Base-by-base conservation (phyloP, 257 asterid genomes). In the Buddleja alternifolia region DNA sequence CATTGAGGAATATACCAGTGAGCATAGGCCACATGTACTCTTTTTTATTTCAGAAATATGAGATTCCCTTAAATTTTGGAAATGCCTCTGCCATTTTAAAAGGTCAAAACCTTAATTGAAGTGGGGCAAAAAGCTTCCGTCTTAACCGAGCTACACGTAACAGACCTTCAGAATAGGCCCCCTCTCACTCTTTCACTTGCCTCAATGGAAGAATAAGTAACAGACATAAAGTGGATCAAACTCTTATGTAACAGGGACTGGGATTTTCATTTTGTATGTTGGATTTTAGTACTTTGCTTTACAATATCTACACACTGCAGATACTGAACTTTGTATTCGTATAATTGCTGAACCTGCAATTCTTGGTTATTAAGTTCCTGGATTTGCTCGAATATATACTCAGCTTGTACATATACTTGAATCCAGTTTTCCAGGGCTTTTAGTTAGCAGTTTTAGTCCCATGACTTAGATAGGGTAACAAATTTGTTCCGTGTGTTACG, bases 1-100 rank as follows among this genome's bases (percentile, higher is more conserved):
- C 63, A 65, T 53, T 21, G 66, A 9, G 37, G 60, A 50, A 46
- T 50, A 25, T 20, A 39, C 75, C 77, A 47, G 61, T 47, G 47
- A 74, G 60, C 52, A 12, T 63, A 8, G 39, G 81, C 71, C 81
- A 75, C 70, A 7, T 72, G 80, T 48, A 60, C 19, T 21, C 7
- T 16, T 36, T 23, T 21, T 66, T n/a, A n/a, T n/a, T n/a, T n/a
- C n/a, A n/a, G 5, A 17, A 16, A 8, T 20, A 10, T 6, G 9
- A 50, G 48, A 37, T 37, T 53, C 24, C 57, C 51, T 54, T 21
- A 9, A 52, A 14, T 54, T 6, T 17, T 46, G 25, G 63, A 55
- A 58, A 69, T 39, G n/a, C 39, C 60, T 12, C 39, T 52, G 23
- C 34, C 48, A 9, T 52, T 44, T 25, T 21, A 40, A 25, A 46